Conservation (phyloP, 495 filamentous ascomycete genomes). For the Tuber aestivum region DNA sequence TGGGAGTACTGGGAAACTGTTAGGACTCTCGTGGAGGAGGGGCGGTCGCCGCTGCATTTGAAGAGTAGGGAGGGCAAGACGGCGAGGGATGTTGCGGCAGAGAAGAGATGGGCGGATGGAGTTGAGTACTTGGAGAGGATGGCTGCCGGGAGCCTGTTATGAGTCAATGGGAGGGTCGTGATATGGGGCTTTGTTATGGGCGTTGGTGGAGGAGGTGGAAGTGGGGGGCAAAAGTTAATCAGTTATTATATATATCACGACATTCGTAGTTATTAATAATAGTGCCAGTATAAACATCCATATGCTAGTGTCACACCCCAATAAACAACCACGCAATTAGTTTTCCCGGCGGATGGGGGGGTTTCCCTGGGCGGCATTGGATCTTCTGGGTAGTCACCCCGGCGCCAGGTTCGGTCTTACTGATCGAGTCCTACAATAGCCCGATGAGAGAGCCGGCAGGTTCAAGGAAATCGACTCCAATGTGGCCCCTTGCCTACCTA, state of each 20-base stretch:
- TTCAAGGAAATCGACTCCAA: no score
- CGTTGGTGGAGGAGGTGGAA: not conserved
- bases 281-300: no score
- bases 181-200: not conserved
- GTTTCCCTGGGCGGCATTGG: not conserved
- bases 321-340: not conserved
- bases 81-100: not conserved
- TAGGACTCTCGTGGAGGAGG: not conserved
- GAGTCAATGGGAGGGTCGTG: not conserved
- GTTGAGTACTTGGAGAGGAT: constrained; percentile 1
- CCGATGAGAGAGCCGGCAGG: no score
- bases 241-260: not conserved
- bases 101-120: not conserved
- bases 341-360: not conserved
- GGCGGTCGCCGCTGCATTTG: not conserved
- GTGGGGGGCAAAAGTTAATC: not conserved
- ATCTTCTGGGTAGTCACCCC: not conserved
- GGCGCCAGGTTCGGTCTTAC: no score
- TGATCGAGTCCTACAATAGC: no score
- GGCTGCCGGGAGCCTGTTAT: not conserved
- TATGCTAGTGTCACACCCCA: not conserved
- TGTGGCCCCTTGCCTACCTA: no score
- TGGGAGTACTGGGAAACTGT: constrained; percentile 10
- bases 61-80: not conserved
- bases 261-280: not conserved